Percentiles rank a stretch among this genome's conserved stretches.
These are phyloP conservation scores for Aspergillus sp. DNA, from an alignment of 2,329 filamentous ascomycete species.

Conservation along the genomic window DNA sequence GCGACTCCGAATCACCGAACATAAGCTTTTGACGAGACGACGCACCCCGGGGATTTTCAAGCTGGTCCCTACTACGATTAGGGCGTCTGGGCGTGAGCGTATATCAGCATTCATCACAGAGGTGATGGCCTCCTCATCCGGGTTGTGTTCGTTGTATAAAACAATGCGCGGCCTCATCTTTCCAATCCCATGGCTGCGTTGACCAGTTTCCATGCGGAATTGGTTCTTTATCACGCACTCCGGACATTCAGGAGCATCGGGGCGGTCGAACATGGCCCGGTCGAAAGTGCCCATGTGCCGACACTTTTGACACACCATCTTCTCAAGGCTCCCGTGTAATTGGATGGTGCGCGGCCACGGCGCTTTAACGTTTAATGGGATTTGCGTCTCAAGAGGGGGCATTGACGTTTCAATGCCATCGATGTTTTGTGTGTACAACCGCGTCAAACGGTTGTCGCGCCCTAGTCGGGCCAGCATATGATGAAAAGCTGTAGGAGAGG, in stretches of 20 bases:
- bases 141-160: constrained; percentile 95
- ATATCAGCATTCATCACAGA: constrained; percentile 85
- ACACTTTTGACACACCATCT: constrained; percentile 98
- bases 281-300: constrained; percentile 74
- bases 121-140: constrained; percentile 93
- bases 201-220: constrained; percentile 74
- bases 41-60: constrained; percentile 92
- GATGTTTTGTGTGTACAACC: constrained; percentile 95
- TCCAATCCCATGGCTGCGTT: constrained; percentile 91
- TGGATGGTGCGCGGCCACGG: constrained; percentile 95
- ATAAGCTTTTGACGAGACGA: constrained; percentile 87
- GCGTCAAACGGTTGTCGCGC: constrained; percentile 79
- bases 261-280: constrained; percentile 76
- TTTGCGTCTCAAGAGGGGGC: constrained; percentile 72
- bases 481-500: constrained; percentile 85
- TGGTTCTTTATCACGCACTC: constrained; percentile 73
- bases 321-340: constrained; percentile 86
- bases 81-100: constrained; percentile 79
- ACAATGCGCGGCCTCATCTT: constrained; percentile 89
- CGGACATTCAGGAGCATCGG: constrained; percentile 76
- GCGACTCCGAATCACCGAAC: constrained; percentile 76
- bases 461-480: constrained; percentile 89
- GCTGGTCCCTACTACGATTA: constrained; percentile 93
- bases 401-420: constrained; percentile 90
- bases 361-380: constrained; percentile 79